A percentile compares a stretch with the other conserved stretches of the same genome.
Evolutionary conservation across 2,329 filamentous ascomycete genomes (phyloP).

Genomic region (Sporothrix pseudoabietina): DNA sequence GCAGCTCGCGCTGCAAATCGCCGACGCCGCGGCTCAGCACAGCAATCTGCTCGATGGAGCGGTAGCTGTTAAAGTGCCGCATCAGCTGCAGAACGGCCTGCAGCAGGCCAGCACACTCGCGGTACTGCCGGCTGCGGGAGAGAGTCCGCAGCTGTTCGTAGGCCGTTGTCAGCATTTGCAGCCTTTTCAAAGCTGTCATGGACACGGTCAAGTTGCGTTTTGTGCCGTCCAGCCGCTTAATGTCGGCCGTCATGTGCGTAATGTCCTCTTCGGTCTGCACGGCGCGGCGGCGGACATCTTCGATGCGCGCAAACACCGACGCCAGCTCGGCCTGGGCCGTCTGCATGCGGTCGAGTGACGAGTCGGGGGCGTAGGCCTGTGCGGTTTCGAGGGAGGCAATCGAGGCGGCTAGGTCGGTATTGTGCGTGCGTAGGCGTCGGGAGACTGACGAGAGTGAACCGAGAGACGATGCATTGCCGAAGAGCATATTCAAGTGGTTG

Average conservation of each 20-base stretch:
- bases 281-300: conserved; percentile 84
- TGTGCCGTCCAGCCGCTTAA: conserved; percentile 93
- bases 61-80: conserved; percentile 97
- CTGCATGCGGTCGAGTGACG: conserved; percentile 88
- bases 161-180: conserved; percentile 99
- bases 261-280: conserved; percentile 93
- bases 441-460: conserved; percentile 74
- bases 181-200: conserved; percentile 94
- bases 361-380: conserved; percentile 82
- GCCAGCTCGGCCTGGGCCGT: conserved; percentile 86
- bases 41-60: conserved; percentile 97
- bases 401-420: conserved; percentile 78
- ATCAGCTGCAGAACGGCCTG: conserved; percentile 97
- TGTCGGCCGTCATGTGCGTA: conserved; percentile 98
- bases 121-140: conserved; percentile 84
- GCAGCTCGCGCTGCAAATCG: conserved; percentile 85
- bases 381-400: conserved; percentile 73
- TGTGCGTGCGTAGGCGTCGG: conserved; percentile 70
- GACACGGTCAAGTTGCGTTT: conserved; percentile 95
- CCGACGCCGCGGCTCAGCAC: conserved; percentile 88
- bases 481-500: conserved; percentile 88
- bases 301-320: conserved; percentile 90
- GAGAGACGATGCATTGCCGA: conserved; percentile 84
- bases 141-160: conserved; percentile 91
- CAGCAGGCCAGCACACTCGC: conserved; percentile 89